Percentiles rank a stretch among this genome's conserved stretches.
phyloP scores from a whole-genome alignment of 2,329 filamentous ascomycete species.

The Penicillium corylophilum region DNA sequence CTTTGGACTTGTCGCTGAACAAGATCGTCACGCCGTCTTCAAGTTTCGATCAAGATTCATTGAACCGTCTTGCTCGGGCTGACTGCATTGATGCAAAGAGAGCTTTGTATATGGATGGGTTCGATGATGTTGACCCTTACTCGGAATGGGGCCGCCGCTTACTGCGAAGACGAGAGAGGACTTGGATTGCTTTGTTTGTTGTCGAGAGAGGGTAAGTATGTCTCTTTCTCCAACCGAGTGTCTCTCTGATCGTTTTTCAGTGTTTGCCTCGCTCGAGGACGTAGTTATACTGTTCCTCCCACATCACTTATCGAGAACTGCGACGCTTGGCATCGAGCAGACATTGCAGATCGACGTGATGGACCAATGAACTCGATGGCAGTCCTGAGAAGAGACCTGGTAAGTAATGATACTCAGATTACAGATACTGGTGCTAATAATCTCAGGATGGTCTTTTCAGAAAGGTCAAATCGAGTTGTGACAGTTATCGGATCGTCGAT shows the following conservation, averaged over 20 bases:
- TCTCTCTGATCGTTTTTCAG: conserved; percentile 27
- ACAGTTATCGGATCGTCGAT: conserved; percentile 33
- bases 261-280: conserved; percentile 67
- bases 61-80: conserved; percentile 57
- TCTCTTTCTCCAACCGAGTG: not conserved
- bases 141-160: conserved; percentile 63
- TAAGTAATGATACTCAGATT: conserved; percentile 33
- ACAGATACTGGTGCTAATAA: conserved; percentile 3
- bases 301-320: conserved; percentile 66
- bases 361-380: conserved; percentile 71
- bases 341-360: conserved; percentile 65
- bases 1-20: conserved; percentile 67
- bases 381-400: conserved; percentile 65
- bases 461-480: conserved; percentile 37
- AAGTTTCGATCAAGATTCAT: conserved; percentile 46
- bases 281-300: conserved; percentile 66
- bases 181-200: conserved; percentile 71
- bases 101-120: conserved; percentile 67
- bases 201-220: conserved; percentile 61
- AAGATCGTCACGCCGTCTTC: conserved; percentile 63
- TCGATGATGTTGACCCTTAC: conserved; percentile 59
- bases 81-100: conserved; percentile 68
- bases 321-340: conserved; percentile 66
- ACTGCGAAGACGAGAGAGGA: conserved; percentile 64
- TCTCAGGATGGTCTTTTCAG: conserved; percentile 33